Percentiles rank a stretch among this genome's conserved stretches.
Conservation (phyloP, 2,329 filamentous ascomycete genomes). For the Fusarium hainanense region DNA sequence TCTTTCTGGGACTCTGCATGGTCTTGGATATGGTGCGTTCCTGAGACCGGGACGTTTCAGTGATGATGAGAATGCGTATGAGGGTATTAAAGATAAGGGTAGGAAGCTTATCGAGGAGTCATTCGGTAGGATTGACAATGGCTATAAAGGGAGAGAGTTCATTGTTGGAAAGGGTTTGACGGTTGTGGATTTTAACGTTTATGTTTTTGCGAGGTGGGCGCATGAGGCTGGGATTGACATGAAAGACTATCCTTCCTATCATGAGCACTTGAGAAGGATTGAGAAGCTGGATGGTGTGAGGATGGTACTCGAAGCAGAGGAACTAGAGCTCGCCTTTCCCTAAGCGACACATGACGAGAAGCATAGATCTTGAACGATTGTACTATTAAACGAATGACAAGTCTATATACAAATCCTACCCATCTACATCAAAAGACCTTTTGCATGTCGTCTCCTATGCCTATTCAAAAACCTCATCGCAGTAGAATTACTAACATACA, state of each 20-base stretch:
- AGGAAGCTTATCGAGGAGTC: not conserved
- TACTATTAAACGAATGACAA: not conserved
- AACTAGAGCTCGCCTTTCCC: not conserved
- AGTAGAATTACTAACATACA: conserved; percentile 47
- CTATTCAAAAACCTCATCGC: conserved; percentile 19
- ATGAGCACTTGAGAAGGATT: not conserved
- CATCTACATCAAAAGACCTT: not conserved
- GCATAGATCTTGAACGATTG: fast-evolving
- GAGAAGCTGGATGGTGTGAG: conserved; percentile 19
- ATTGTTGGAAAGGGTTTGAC: conserved; percentile 26
- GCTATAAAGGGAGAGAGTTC: not conserved
- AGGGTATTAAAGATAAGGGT: conserved; percentile 12
- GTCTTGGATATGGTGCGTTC: conserved; percentile 43
- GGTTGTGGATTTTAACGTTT: conserved; percentile 35
- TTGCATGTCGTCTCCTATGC: conserved; percentile 13
- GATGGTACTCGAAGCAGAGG: not conserved
- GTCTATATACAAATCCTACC: not conserved
- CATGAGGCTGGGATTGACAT: conserved; percentile 15
- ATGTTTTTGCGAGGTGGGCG: conserved; percentile 39
- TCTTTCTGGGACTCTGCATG: conserved; percentile 50
- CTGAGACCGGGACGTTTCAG: conserved; percentile 46
- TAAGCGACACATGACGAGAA: not conserved
- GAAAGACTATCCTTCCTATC: conserved; percentile 9
- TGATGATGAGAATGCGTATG: conserved; percentile 18
- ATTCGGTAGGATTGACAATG: conserved; percentile 14